Conservation (phyloP, 306 rosid species). For the Pterocarpus macrocarpus region DNA sequence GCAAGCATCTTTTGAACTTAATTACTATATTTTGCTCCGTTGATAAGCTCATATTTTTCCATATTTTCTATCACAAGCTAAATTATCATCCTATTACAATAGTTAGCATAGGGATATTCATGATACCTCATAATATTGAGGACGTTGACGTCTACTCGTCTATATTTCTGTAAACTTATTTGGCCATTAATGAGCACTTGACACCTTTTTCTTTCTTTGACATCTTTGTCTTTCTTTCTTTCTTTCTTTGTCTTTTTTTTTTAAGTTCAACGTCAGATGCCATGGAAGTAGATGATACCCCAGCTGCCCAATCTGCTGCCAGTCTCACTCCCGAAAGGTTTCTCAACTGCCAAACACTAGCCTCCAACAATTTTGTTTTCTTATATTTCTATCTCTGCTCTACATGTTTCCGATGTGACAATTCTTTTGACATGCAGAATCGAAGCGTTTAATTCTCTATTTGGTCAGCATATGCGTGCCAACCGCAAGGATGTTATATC, state of each 20-base stretch:
- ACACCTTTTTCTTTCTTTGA: neutral
- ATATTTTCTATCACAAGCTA: slow-evolving; percentile 22
- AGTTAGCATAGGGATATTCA: neutral
- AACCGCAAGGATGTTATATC: slow-evolving; percentile 76
- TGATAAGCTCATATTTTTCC: slow-evolving; percentile 5
- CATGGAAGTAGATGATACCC: slow-evolving; percentile 78
- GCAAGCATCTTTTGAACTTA: slow-evolving; percentile 19
- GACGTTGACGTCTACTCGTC: slow-evolving; percentile 5
- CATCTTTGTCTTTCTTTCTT: neutral
- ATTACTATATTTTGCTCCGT: neutral
- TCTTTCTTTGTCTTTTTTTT: slow-evolving; percentile 2
- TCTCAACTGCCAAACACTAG: slow-evolving; percentile 15
- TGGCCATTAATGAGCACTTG: slow-evolving; percentile 45
- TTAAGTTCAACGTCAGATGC: slow-evolving; percentile 66
- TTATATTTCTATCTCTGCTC: neutral
- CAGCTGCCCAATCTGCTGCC: slow-evolving; percentile 61
- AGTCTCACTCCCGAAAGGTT: slow-evolving; percentile 79
- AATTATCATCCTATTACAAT: slow-evolving; percentile 36
- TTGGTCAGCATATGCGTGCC: slow-evolving; percentile 87
- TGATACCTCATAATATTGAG: neutral
- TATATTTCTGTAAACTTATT: slow-evolving; percentile 13
- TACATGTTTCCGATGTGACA: slow-evolving; percentile 32
- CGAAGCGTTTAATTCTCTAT: slow-evolving; percentile 75
- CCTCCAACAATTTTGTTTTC: slow-evolving; percentile 18
- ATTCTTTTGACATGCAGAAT: slow-evolving; percentile 58